Percentiles rank a stretch among this genome's conserved stretches.
These are phyloP conservation scores for Vitis vinifera DNA, from an alignment of 164 flowering plant species.

Conservation along the genomic window ASM3070453v1 NC_081807.1:2999501-3000000, in stretches of 20 bases:
- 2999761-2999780: constrained; percentile 56
- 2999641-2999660: constrained; percentile 23
- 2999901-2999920: constrained; percentile 35
- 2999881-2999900: constrained; percentile 26
- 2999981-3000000: constrained; percentile 76
- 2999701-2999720: constrained; percentile 14
- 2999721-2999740: neutral
- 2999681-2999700: constrained; percentile 12
- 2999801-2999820: constrained; percentile 67
- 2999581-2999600: constrained; percentile 54
- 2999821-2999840: constrained; percentile 50
- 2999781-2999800: constrained; percentile 53
- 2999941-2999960: constrained; percentile 53
- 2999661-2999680: constrained; percentile 4
- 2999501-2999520: constrained; percentile 29
- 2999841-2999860: constrained; percentile 76
- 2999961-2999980: constrained; percentile 75
- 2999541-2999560: constrained; percentile 63
- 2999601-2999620: constrained; percentile 29
- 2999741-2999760: constrained; percentile 26
- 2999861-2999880: constrained; percentile 68
- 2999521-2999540: constrained; percentile 56
- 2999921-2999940: constrained; percentile 75
- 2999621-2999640: neutral
- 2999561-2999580: constrained; percentile 45